These are phyloP conservation scores for Parsonsia alboflavescens DNA, from an alignment of 257 asterid genomes.

Conservation along the genomic window DNA sequence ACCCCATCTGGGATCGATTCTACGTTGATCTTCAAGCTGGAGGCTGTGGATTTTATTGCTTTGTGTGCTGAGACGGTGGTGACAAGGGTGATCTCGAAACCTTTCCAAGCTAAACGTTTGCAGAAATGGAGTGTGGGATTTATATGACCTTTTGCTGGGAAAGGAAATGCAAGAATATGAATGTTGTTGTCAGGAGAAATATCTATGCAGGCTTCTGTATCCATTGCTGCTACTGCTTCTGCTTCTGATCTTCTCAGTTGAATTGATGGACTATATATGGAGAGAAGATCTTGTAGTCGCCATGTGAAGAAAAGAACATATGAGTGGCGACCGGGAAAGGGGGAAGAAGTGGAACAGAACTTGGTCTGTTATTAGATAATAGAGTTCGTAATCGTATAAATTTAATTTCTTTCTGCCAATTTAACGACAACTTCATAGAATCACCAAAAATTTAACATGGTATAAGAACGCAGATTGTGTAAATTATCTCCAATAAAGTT, in stretches of 20 bases:
- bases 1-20: constrained; percentile 32
- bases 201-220: not conserved
- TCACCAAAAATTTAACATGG: too few relatives aligned
- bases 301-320: not conserved
- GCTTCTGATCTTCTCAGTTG: not conserved
- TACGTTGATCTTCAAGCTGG: not conserved
- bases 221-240: not conserved
- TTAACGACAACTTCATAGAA: too few relatives aligned
- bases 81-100: constrained; percentile 22
- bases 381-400: too few relatives aligned
- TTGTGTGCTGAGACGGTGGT: constrained; percentile 9
- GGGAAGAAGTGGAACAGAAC: not conserved
- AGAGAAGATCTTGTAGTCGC: too few relatives aligned
- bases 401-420: too few relatives aligned
- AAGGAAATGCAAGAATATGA: constrained; percentile 33
- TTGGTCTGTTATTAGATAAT: too few relatives aligned
- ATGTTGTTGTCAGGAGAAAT: constrained; percentile 22
- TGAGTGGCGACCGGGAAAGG: not conserved
- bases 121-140: constrained; percentile 36
- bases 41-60: constrained; percentile 1
- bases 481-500: too few relatives aligned
- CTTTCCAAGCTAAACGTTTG: constrained; percentile 27
- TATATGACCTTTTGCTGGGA: constrained; percentile 43
- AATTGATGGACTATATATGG: too few relatives aligned
- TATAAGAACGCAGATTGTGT: too few relatives aligned